Base-by-base conservation (phyloP, 1,284 basidiomycete species). In the Exobasidium cylindrosporum region DNA sequence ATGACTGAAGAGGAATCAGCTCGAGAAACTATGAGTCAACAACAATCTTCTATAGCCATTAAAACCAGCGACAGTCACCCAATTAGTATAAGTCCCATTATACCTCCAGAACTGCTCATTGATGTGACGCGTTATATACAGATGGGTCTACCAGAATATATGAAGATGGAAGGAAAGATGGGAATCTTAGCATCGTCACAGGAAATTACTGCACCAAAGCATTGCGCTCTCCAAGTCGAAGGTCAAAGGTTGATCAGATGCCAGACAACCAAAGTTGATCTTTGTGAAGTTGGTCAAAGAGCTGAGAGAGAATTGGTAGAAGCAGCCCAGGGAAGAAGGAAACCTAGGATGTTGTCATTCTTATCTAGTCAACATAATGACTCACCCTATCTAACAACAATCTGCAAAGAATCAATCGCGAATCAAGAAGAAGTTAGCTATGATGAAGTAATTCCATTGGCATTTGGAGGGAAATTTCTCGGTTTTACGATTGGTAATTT, bases 401-500 rank as follows among this genome's bases (percentile, higher is more conserved):
- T 40, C 35, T 40, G 35, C 17, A 17, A 10, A 10, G 35, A 40
- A 40, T 7, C 10, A 17, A 10, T 10, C 35, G 35, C 7, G 35
- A 40, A 40, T 40, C 4, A 4, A 28, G 47, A 50, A 28, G 5
- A 50, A 50, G 5, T 24, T 13, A 13, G 13, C 4, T 24, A 50
- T 21, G 47, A 50, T 28, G 21, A 13, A 2, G 26, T 21, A 4
- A 13, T 28, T 5, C 47, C 47, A 24, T 13, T 28, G 26, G 47
- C n/a, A 28, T 40, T 40, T 40, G 35, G 35, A 40, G 35, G 35
- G 7, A 13, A 50, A 24, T 6, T 24, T 50, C n/a, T 13, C 3
- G 21, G 21, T 4, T 50, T 50, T 13, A 21, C 45, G 40, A 80
- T 97, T 1, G 95, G 95, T n/a, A 97, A 97, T 79, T 80, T 98